Base-by-base conservation (phyloP, 2,329 filamentous ascomycete genomes). In the Macroventuria anomochaeta region DNA sequence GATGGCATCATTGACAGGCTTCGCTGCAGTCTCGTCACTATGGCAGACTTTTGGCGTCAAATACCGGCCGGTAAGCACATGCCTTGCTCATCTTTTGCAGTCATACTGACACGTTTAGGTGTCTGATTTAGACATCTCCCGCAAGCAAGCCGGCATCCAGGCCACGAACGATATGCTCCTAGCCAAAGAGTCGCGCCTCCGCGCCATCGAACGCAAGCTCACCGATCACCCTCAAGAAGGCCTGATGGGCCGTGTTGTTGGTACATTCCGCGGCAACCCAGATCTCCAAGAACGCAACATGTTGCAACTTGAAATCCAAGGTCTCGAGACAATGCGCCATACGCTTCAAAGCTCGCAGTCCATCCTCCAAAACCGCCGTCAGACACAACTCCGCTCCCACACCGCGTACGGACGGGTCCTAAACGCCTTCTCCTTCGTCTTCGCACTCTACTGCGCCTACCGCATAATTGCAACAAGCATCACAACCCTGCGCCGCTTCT, bases 1-100 rank as follows among this genome's bases (percentile, higher is more conserved):
- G 46, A 96, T 96, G 90, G 91, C 91, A 13, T 82, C 93, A 12
- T 79, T 96, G n/a, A 91, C 91, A 6, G 91, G 91, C 0, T 96
- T 96, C 66, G 91, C 91, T 5, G 90, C 90, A n/a, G 89, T 96
- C 28, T 93, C 89, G 20, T 88, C 89, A 1, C 86, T 92, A 1
- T 96, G 91, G 90, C 89, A 96, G 68, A 90, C 85, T 0, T 91
- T 96, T 74, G 83, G 86, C 20, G 85, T 86, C 25, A 84, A 83
- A 32, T 78, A 84, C 38, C 81, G 83, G 25, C 84, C 84, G 3
- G 84, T 81, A 57, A 63, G 73, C 37, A 15, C 3, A 31, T 7
- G 17, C 13, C 11, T 7, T n/a, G 8, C 5, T 13, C 7, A 7
- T 21, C 7, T 5, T 25, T n/a, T 29, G 3, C 2, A 43, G 1